Base-by-base conservation (phyloP, 768 basidiomycete genomes). In the Suillus bovinus region DNA sequence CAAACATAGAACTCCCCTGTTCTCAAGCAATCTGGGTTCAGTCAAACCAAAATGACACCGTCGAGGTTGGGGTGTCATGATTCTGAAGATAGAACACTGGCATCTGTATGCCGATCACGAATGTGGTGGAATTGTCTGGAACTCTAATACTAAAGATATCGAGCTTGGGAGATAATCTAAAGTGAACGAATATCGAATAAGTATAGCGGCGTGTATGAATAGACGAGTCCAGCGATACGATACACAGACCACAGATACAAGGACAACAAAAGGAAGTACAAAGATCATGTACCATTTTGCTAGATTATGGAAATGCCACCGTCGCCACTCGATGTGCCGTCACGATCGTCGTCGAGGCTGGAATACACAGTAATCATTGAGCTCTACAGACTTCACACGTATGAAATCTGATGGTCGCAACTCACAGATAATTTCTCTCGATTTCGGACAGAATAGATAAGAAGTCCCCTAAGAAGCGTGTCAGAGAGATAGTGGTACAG, bases 401-500 rank as follows among this genome's bases (percentile, higher is more conserved):
- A 38, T 20, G 49, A n/a, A 49, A 5, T 2, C 31, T n/a, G 13
- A 38, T 38, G 5, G 42, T 49, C 38, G 41, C 38, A 54, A 82
- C 84, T 71, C 68, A 90, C 88, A 92, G 76, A 80, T 96, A 96
- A 75, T 95, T 92, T 65, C 90, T 81, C 70, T 96, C 94, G 67
- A 96, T 94, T 78, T 96, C 94, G 41, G 89, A 92, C 49, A 96
- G 75, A 66, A 96, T 94, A 58, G 89, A 92, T 31, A 96, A 77
- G 77, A 96, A 96, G 78, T 96, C 94, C 91, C 91, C 93, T 94
- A 68, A 13, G 31, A 52, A 64, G 46, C 24, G 53, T 34, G n/a
- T 31, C 58, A 33, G 57, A 59, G 50, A 49, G 24, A 22, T 38
- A 47, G 54, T 22, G 33, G 10, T 61, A 39, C 57, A 60, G 60